These are phyloP conservation scores for Cynanchum wilfordii DNA, from an alignment of 257 asterid genomes.

Conservation along the genomic window DNA sequence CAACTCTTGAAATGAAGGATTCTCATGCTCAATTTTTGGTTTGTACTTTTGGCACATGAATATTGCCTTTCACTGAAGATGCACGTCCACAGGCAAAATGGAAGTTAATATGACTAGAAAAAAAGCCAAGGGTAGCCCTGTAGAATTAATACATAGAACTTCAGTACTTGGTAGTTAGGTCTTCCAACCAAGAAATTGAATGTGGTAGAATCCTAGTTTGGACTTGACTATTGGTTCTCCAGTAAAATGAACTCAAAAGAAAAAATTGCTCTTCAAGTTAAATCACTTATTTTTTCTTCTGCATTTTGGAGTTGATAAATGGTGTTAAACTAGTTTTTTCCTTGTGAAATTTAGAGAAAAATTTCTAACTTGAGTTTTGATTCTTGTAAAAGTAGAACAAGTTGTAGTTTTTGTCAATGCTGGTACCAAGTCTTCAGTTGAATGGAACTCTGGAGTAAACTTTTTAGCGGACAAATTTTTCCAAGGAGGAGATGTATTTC, in stretches of 20 bases:
- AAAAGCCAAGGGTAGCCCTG: not conserved
- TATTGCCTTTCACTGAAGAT: not conserved
- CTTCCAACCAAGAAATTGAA: not conserved
- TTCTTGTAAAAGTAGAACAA: constrained; percentile 45
- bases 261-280: not conserved
- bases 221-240: not conserved
- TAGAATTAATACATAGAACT: not conserved
- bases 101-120: not conserved
- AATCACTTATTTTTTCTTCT: not conserved
- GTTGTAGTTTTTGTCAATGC: constrained; percentile 74
- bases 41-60: not conserved
- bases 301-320: not conserved
- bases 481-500: constrained; percentile 80
- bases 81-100: not conserved
- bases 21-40: not conserved
- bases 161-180: not conserved
- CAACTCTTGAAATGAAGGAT: not conserved
- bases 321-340: not conserved
- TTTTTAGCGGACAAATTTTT: constrained; percentile 56
- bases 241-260: not conserved
- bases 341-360: not conserved
- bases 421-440: constrained; percentile 49
- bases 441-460: constrained; percentile 44
- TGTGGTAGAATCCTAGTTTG: not conserved
- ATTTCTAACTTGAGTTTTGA: constrained; percentile 7